phyloP scores from a whole-genome alignment of 352 stramenopile species.

The Phytophthora aleatoria region DNA sequence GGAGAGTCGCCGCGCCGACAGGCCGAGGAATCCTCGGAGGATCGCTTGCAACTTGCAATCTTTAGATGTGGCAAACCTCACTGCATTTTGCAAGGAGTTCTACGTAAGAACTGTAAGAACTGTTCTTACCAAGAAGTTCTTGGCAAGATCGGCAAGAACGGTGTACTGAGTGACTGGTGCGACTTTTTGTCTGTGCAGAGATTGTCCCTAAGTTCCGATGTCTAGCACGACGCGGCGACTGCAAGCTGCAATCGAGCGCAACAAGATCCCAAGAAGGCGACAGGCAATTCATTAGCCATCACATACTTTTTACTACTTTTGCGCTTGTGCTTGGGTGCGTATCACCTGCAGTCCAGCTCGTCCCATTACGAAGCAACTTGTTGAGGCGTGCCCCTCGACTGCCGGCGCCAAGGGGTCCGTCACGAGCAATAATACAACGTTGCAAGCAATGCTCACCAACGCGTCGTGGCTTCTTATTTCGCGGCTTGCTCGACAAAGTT shows the following conservation, averaged over 20 bases:
- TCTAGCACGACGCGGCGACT: conserved; percentile 21
- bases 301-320: neutral
- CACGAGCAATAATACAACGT: neutral
- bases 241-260: conserved; percentile 4
- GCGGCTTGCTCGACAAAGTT: conserved; percentile 2
- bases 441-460: conserved; percentile 3
- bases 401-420: too few species aligned
- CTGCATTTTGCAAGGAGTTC: neutral
- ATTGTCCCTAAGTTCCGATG: conserved; percentile 37
- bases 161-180: neutral
- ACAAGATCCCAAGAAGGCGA: conserved; percentile 15
- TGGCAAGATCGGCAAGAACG: too few species aligned
- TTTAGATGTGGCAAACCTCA: too few species aligned
- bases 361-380: too few species aligned
- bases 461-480: conserved; percentile 8
- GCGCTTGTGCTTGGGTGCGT: conserved; percentile 7
- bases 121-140: neutral
- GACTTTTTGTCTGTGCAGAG: conserved; percentile 16
- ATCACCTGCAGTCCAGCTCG: conserved; percentile 23
- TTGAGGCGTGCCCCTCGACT: too few species aligned
- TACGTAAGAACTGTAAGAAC: neutral
- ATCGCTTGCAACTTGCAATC: neutral
- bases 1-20: neutral
- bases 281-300: neutral
- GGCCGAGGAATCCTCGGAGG: neutral